Base-by-base conservation (phyloP, 257 asterid genomes). In the Fraxinus americana region DNA sequence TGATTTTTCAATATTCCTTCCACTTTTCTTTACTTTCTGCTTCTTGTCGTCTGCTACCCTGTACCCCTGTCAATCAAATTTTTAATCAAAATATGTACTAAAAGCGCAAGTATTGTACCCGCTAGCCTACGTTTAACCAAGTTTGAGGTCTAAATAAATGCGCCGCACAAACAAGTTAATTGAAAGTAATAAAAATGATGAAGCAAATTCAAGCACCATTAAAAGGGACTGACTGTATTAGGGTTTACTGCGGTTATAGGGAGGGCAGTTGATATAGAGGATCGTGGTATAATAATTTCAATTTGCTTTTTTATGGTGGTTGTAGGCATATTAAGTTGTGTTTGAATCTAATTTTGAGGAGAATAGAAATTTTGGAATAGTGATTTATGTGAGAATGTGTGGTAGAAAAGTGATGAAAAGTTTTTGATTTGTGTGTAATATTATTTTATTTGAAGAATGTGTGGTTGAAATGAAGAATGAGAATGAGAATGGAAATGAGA, bases 21-120 rank as follows among this genome's bases (percentile, higher is more conserved):
- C 68, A 21, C 32, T 61, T 61, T 61, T 61, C 34, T 61, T 61
- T 61, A 61, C 68, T 61, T 61, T 61, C 68, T 61, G 68, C 68
- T 61, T 25, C 68, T 61, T 61, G 68, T 61, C 67, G 10, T 23
- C 68, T 59, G 67, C 30, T n/a, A 2, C 30, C 27, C 25, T n/a
- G 3, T 57, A 14, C 7, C 61, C 23, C 32, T 61, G 34, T 61
- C 68, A 8, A 61, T 59, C 68, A 61, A 54, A 6, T 4, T 12
- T 25, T 61, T 3, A 23, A 59, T 21, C 67, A 9, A 21, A n/a
- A 6, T 21, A 8, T 23, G 8, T 57, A 41, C 14, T 41, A 41
- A 41, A 41, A 41, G 50, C 16, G 50, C 48, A 9, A 41, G 48
- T 41, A 38, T 32, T 7, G 11, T 38, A 38, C 43, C 12, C 43